phyloP scores from a whole-genome alignment of 306 rosid species.

The Fragaria iinumae region DNA sequence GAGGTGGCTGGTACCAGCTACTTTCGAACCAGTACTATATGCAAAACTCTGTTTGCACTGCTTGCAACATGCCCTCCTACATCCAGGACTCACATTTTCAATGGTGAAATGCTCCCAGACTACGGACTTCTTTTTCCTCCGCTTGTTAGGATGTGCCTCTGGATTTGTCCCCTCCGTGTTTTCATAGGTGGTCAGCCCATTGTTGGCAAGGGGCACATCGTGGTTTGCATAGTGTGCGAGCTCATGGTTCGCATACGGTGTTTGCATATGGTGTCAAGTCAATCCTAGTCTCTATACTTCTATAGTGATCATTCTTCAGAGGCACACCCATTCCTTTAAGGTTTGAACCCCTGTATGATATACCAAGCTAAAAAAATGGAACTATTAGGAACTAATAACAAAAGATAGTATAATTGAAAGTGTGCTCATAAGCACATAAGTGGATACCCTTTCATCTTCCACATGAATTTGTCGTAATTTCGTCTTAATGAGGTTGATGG shows the following conservation, averaged over 20 bases:
- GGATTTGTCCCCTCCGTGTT: slow-evolving; percentile 44
- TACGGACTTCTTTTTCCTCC: slow-evolving; percentile 83
- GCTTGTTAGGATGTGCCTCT: slow-evolving; percentile 75
- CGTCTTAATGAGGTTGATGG: too few species aligned
- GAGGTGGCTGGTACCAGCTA: slow-evolving; percentile 96
- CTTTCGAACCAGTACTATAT: slow-evolving; percentile 92
- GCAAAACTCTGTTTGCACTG: slow-evolving; percentile 95
- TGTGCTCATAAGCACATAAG: slow-evolving; percentile 15
- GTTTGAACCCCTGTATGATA: too few species aligned
- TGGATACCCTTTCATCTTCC: slow-evolving; percentile 79
- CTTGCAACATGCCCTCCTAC: slow-evolving; percentile 92
- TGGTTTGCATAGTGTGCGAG: background rate
- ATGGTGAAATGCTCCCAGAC: slow-evolving; percentile 98
- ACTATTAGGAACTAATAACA: background rate
- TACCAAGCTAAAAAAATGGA: too few species aligned
- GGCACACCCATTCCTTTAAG: slow-evolving; percentile 13
- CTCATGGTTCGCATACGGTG: slow-evolving; percentile 18
- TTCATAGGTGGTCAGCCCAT: slow-evolving; percentile 23
- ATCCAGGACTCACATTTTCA: slow-evolving; percentile 73
- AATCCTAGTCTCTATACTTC: background rate
- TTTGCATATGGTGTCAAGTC: slow-evolving; percentile 19
- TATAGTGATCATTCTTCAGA: background rate
- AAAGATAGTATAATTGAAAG: background rate
- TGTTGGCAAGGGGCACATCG: slow-evolving; percentile 17
- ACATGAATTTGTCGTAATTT: slow-evolving; percentile 72